Conservation (phyloP, 345 rosid species). For the Brassica nigra region DNA sequence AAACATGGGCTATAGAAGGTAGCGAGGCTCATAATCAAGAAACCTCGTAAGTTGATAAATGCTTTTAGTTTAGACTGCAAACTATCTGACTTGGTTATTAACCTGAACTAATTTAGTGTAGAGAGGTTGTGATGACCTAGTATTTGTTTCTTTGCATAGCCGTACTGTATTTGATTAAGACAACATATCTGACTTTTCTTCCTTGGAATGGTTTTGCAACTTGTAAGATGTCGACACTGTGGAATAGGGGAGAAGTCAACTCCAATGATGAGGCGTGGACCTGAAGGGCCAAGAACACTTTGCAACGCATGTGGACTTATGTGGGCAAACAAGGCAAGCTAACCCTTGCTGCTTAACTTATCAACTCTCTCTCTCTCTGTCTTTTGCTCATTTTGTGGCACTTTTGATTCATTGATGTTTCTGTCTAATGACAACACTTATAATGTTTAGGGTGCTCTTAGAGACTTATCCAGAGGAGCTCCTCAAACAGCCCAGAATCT, state of each 20-base stretch:
- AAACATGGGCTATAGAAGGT: constrained; percentile 50
- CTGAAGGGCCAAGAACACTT: constrained; percentile 75
- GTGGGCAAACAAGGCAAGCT: constrained; percentile 73
- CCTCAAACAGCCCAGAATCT: constrained; percentile 46
- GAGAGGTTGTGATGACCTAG: background rate
- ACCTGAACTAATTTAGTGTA: constrained; percentile 1
- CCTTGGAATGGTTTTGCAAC: constrained; percentile 22
- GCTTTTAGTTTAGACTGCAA: background rate
- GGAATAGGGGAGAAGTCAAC: constrained; percentile 62
- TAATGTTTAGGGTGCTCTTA: constrained; percentile 55
- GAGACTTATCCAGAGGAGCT: constrained; percentile 61
- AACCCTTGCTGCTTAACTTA: background rate
- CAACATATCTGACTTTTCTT: constrained; percentile 13
- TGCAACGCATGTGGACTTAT: constrained; percentile 78
- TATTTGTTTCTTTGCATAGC: constrained; percentile 5
- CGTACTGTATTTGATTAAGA: background rate
- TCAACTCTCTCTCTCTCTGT: constrained; percentile 1
- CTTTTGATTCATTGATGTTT: background rate
- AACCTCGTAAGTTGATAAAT: constrained; percentile 47
- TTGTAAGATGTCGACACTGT: constrained; percentile 60
- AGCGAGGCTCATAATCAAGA: constrained; percentile 55
- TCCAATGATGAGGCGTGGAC: constrained; percentile 78
- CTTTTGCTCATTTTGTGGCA: background rate
- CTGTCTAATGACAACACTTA: constrained; percentile 8
- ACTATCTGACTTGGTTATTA: background rate